Percentiles rank a stretch among this genome's conserved stretches.
phyloP scores from a whole-genome alignment of 768 basidiomycete genomes.

The Fomitopsis serialis region DNA sequence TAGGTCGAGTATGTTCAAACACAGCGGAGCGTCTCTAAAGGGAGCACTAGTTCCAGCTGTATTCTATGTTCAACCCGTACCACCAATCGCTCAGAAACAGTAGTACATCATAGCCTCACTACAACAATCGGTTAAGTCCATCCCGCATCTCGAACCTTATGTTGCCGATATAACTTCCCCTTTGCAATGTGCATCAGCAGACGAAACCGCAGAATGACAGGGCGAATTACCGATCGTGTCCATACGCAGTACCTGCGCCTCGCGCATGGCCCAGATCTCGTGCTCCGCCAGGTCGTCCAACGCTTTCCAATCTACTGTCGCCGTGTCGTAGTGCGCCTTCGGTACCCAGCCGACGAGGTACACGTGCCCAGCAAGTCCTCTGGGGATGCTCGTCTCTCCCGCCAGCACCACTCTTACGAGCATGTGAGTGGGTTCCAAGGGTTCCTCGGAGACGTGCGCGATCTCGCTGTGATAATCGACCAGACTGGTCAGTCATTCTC shows the following conservation, averaged over 20 bases:
- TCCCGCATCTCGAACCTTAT: too few relatives aligned
- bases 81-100: too few relatives aligned
- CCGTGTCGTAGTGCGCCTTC: neutral
- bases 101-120: too few relatives aligned
- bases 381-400: neutral
- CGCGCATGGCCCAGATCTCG: neutral
- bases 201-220: too few relatives aligned
- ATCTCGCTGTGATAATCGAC: neutral
- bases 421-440: conserved; percentile 1
- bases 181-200: too few relatives aligned
- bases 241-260: neutral
- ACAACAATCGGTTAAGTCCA: too few relatives aligned
- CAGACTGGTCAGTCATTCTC: neutral
- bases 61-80: too few relatives aligned
- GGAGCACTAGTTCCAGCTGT: too few relatives aligned
- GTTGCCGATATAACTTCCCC: too few relatives aligned
- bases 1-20: too few relatives aligned
- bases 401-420: neutral
- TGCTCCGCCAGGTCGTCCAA: neutral
- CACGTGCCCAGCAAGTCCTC: neutral
- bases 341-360: neutral
- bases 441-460: neutral
- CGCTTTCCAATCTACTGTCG: neutral
- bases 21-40: too few relatives aligned
- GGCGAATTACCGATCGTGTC: neutral